A percentile compares a stretch with the other conserved stretches of the same genome.
Evolutionary conservation across 2,329 filamentous ascomycete genomes (phyloP).

Genomic region (Cryoendolithus antarcticus): DNA sequence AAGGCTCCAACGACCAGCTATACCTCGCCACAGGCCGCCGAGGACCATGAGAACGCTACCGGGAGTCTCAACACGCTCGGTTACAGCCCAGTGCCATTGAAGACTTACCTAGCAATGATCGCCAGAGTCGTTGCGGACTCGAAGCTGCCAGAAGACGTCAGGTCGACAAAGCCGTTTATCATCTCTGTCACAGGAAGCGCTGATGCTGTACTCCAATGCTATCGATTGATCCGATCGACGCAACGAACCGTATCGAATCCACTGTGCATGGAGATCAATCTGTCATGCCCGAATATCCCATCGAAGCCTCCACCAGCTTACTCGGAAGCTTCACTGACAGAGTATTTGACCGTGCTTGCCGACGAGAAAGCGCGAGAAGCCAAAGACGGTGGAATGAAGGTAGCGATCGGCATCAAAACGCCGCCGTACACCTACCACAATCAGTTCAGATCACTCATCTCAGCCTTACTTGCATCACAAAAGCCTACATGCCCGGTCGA

Average conservation of each 20-base stretch:
- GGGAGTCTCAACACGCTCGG: slow-evolving; percentile 56
- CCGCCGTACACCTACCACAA: slow-evolving; percentile 62
- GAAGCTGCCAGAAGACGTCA: slow-evolving; percentile 8
- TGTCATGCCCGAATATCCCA: slow-evolving; percentile 66
- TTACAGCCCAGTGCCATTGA: slow-evolving; percentile 54
- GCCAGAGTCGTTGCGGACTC: slow-evolving; percentile 10
- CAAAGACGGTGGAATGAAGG: slow-evolving; percentile 5
- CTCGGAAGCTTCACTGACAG: slow-evolving; percentile 35
- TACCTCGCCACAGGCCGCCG: slow-evolving; percentile 2
- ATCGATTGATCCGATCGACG: slow-evolving; percentile 34
- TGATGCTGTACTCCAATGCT: slow-evolving; percentile 45
- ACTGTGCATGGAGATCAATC: slow-evolving; percentile 63
- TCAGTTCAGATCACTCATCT: slow-evolving; percentile 48
- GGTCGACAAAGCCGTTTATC: slow-evolving; percentile 47
- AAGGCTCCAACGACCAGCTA: slow-evolving; percentile 22
- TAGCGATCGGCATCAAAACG: slow-evolving; percentile 56
- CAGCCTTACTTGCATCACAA: slow-evolving; percentile 33
- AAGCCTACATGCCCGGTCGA: slow-evolving; percentile 35
- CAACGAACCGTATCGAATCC: slow-evolving; percentile 29
- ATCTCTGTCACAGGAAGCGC: slow-evolving; percentile 58
- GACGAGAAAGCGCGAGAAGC: slow-evolving; percentile 1
- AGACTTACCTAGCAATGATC: slow-evolving; percentile 47
- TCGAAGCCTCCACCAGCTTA: slow-evolving; percentile 60
- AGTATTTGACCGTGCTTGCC: slow-evolving; percentile 42
- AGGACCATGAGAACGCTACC: slow-evolving; percentile 3